phyloP scores from a whole-genome alignment of 2,329 filamentous ascomycete species.

The Alternaria hordeiaustralica region DNA sequence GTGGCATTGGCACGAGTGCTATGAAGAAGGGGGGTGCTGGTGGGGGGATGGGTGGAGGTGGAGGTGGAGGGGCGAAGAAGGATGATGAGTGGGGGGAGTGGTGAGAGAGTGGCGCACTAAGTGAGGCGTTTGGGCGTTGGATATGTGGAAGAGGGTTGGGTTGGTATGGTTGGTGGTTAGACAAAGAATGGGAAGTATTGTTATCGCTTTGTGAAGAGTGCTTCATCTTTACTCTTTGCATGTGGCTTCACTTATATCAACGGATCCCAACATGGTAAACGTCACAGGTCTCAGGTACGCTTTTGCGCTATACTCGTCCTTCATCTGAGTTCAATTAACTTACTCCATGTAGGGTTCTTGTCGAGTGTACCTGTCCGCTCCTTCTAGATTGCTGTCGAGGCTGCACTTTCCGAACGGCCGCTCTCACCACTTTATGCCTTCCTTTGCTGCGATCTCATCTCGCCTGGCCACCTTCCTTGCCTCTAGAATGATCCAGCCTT shows the following conservation, averaged over 20 bases:
- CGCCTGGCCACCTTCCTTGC: no score
- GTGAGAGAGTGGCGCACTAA: no score
- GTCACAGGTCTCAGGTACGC: neutral
- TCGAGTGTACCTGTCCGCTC: neutral
- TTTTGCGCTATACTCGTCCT: neutral
- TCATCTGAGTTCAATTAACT: neutral
- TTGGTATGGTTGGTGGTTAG: neutral
- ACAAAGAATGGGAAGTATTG: neutral
- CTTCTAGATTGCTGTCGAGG: neutral
- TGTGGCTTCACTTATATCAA: neutral
- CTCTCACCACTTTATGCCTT: neutral
- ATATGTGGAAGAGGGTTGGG: neutral
- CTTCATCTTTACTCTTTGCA: neutral
- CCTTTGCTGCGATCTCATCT: neutral
- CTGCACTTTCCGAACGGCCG: neutral
- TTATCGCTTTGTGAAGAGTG: neutral
- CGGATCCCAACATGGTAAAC: no score
- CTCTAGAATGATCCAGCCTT: no score
- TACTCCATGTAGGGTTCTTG: neutral
- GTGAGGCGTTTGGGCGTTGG: slow-evolving; percentile 10
- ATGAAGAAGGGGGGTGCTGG: slow-evolving; percentile 60
- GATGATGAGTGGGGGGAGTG: slow-evolving; percentile 66
- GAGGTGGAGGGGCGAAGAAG: slow-evolving; percentile 53
- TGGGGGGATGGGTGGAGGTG: slow-evolving; percentile 21
- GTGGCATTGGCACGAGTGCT: slow-evolving; percentile 68